phyloP scores from a whole-genome alignment of 2,329 filamentous ascomycete species.

The Exophiala aquamarina region DNA sequence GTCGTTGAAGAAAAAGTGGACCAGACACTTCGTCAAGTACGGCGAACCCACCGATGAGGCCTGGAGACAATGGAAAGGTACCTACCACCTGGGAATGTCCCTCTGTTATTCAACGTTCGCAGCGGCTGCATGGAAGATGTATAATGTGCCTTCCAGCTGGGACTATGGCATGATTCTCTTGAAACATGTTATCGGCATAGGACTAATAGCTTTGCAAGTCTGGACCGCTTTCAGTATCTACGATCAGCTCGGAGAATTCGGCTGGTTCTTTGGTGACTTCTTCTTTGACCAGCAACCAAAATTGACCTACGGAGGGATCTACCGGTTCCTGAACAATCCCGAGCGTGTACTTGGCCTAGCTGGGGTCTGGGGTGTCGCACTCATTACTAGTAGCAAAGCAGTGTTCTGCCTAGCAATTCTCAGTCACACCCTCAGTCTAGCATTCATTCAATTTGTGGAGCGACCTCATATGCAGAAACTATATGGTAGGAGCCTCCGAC shows the following conservation, averaged over 20 bases:
- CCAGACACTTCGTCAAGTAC: conserved; percentile 94
- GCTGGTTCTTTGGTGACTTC: conserved; percentile 99
- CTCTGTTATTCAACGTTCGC: conserved; percentile 88
- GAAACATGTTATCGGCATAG: conserved; percentile 79
- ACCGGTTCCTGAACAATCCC: conserved; percentile 96
- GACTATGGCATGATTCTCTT: conserved; percentile 80
- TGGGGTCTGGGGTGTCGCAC: conserved; percentile 90
- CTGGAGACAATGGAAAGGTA: conserved; percentile 96
- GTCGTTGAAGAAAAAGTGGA: conserved; percentile 91
- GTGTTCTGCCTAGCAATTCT: conserved; percentile 85
- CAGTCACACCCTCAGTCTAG: conserved; percentile 80
- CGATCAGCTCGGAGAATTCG: conserved; percentile 93
- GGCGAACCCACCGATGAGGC: conserved; percentile 88
- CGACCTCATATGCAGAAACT: conserved; percentile 98
- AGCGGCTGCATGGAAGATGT: conserved; percentile 95
- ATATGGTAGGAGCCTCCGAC: conserved; percentile 79
- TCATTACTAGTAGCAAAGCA: conserved; percentile 86
- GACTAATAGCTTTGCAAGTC: conserved; percentile 79
- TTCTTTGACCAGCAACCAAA: conserved; percentile 90
- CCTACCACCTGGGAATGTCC: conserved; percentile 89
- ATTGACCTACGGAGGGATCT: conserved; percentile 94
- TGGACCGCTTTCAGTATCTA: conserved; percentile 95
- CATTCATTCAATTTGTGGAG: conserved; percentile 90
- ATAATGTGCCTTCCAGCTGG: conserved; percentile 83
- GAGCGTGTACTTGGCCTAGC: conserved; percentile 91